Conservation (phyloP, 2,329 filamentous ascomycete species). For the Arthrocladium fulminans region DNA sequence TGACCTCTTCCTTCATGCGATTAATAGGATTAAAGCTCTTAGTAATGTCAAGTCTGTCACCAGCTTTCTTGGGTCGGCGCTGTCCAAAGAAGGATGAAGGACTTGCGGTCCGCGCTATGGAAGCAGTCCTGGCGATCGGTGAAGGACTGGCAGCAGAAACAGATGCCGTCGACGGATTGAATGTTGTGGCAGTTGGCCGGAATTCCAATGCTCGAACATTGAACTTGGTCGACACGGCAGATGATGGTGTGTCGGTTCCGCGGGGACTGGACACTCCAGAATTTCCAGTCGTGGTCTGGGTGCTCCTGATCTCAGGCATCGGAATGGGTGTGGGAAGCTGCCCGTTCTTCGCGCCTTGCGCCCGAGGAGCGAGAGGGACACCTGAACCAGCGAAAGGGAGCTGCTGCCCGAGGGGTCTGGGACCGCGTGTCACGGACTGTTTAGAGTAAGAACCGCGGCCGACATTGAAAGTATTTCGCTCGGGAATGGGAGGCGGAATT, state of each 20-base stretch:
- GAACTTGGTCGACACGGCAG: constrained; percentile 46
- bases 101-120: constrained; percentile 39
- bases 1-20: constrained; percentile 58
- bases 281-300: constrained; percentile 27
- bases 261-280: constrained; percentile 36
- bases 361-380: constrained; percentile 1
- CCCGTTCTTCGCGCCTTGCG: neutral
- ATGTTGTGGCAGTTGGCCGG: constrained; percentile 69
- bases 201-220: constrained; percentile 61
- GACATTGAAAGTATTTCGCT: constrained; percentile 41
- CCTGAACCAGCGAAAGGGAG: constrained; percentile 13
- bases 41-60: constrained; percentile 46
- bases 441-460: constrained; percentile 37
- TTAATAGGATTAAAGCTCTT: constrained; percentile 56
- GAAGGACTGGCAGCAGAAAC: constrained; percentile 65
- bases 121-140: constrained; percentile 46
- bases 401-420: constrained; percentile 35
- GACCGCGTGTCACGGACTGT: constrained; percentile 35
- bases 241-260: constrained; percentile 44
- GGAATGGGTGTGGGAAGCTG: constrained; percentile 46
- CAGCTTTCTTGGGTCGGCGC: constrained; percentile 59
- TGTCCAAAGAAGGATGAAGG: constrained; percentile 53
- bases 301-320: constrained; percentile 57
- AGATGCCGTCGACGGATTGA: constrained; percentile 57
- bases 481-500: constrained; percentile 31